phyloP scores from a whole-genome alignment of 345 rosid species.

The Eucalyptus guilfoylei region DNA sequence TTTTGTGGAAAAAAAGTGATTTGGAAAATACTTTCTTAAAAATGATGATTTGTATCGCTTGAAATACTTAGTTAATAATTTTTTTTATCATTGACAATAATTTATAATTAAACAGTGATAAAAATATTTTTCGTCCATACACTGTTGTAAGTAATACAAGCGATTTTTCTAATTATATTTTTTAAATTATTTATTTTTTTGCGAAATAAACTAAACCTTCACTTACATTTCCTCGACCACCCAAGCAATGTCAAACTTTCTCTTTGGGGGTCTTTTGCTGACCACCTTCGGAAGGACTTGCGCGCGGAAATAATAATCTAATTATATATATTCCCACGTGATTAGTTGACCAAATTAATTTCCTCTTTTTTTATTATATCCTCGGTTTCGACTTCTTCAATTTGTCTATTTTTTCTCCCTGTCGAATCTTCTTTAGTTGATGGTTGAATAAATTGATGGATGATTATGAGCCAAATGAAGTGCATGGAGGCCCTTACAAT shows the following conservation, averaged over 20 bases:
- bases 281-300: background rate
- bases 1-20: background rate
- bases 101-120: no score
- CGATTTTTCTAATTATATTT: accelerated
- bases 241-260: no score
- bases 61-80: no score
- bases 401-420: background rate
- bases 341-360: background rate
- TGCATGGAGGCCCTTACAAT: background rate
- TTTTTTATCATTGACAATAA: no score
- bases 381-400: background rate
- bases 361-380: background rate
- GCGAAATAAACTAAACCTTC: background rate
- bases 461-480: background rate
- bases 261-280: background rate
- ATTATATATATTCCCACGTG: background rate
- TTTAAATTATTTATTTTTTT: no score
- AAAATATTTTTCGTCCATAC: background rate
- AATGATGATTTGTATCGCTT: accelerated
- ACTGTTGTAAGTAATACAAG: no score
- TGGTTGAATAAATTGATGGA: background rate
- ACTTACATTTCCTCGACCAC: background rate
- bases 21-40: no score
- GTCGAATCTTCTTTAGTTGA: background rate
- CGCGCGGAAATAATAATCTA: background rate